These are phyloP conservation scores for Hypericum androsaemum DNA, from an alignment of 345 rosid genomes.

Conservation along the genomic window DNA sequence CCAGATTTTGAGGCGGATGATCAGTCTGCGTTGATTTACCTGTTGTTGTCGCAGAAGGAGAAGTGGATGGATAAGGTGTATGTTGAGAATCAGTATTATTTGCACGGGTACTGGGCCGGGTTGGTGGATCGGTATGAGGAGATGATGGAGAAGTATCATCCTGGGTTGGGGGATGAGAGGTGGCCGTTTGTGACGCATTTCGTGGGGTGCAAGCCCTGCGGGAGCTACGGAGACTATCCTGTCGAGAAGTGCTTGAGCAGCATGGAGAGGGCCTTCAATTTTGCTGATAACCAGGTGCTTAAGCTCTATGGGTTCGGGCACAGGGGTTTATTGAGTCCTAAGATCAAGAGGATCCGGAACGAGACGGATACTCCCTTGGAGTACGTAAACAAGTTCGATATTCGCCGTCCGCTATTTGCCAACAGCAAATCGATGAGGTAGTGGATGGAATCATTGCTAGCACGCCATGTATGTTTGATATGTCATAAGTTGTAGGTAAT, in stretches of 20 bases:
- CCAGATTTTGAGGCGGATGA: conserved; percentile 14
- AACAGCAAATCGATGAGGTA: background rate
- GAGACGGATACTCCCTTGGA: conserved; percentile 3
- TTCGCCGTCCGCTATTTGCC: background rate
- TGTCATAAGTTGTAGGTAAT: background rate
- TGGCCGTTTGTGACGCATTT: conserved; percentile 18
- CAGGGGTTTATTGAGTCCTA: conserved; percentile 1
- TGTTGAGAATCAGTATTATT: conserved; percentile 13
- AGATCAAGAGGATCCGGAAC: conserved; percentile 1
- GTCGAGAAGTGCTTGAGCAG: conserved; percentile 10
- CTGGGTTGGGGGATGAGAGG: conserved; percentile 5
- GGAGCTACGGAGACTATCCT: conserved; percentile 11
- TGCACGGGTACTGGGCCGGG: conserved; percentile 12
- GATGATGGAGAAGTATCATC: conserved; percentile 9
- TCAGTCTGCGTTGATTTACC: conserved; percentile 15
- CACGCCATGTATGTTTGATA: background rate
- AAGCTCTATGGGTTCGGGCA: conserved; percentile 15
- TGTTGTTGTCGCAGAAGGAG: conserved; percentile 4
- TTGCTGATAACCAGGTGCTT: conserved; percentile 19
- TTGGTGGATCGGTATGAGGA: conserved; percentile 7
- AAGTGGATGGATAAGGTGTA: conserved; percentile 13
- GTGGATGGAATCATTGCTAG: background rate
- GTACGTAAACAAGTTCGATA: background rate
- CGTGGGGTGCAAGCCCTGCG: conserved; percentile 18
- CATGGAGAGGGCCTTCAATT: conserved; percentile 16